Base-by-base conservation (phyloP, 495 filamentous ascomycete species). In the Annulohypoxylon bovei region DNA sequence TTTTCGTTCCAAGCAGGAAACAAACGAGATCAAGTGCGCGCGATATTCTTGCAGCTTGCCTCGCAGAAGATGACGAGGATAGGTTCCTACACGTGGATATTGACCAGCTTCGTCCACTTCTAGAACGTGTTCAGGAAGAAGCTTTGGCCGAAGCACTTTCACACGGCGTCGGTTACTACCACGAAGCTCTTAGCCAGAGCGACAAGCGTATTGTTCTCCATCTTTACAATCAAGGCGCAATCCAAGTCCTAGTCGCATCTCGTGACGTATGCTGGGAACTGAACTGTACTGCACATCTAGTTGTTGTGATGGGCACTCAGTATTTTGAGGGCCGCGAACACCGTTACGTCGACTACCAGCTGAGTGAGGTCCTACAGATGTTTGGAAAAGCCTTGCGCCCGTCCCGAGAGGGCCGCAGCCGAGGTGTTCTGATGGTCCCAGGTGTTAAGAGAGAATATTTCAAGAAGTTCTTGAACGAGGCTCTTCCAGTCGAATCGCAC, bases 321-420 rank as follows among this genome's bases (percentile, higher is more conserved):
- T 99, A 93, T 79, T 99, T 94, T 61, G 95, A 99, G 68, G 95
- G 95, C 16, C 88, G 93, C 65, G 96, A 99, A 75, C 95, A 99
- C 81, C 91, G 95, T 20, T 99, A 99, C 79, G 90, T 98, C 67
- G 95, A 99, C 79, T 98, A 98, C 75, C 92, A 94, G 2, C 88
- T 98, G 66, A 94, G 91, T 74, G 95, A 99, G 76, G 86, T 99
- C n/a, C 82, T 99, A n/a, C 96, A 99, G 73, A 99, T 99, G 96
- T 97, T 98, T 66, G 95, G 95, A 71, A 96, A 93, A 77, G 93
- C 95, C 25, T 89, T 91, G 28, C 91, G 93, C 57, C 85, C 93
- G 5, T 87, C 89, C 7, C 76, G 72, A 60, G 95, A 97, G 75
- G 94, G 94, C 62, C 82, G 88, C 22, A 91, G 93, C 54, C 92